phyloP scores from a whole-genome alignment of 2,329 filamentous ascomycete species.

The Sporothrix sp. region DNA sequence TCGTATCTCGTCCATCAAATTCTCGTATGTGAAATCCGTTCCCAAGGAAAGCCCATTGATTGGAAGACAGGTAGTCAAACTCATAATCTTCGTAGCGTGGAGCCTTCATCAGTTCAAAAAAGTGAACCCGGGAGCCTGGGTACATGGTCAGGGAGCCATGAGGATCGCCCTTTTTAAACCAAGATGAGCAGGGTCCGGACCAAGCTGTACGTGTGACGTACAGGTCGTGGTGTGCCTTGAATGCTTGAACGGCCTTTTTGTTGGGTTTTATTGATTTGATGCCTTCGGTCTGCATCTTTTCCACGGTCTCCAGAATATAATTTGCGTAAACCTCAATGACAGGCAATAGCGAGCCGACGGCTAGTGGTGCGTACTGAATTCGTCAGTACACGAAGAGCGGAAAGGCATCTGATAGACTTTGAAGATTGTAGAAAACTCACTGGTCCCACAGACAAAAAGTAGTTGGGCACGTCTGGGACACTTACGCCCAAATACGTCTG shows the following conservation, averaged over 20 bases:
- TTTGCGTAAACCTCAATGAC: conserved; percentile 3
- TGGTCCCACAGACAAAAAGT: conserved; percentile 5
- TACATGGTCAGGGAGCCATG: conserved; percentile 15
- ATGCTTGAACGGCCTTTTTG: conserved; percentile 3
- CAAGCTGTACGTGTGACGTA: conserved; percentile 25
- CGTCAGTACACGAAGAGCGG: background rate
- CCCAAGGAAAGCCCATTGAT: conserved; percentile 24
- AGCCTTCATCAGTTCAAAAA: background rate
- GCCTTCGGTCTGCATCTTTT: background rate
- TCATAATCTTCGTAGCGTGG: conserved; percentile 3
- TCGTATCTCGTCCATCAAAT: conserved; percentile 21
- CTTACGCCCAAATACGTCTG: conserved; percentile 21
- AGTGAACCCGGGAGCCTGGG: conserved; percentile 1
- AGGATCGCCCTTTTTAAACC: conserved; percentile 20
- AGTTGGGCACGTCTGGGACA: conserved; percentile 24
- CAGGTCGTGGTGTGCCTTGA: conserved; percentile 21
- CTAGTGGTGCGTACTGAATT: background rate
- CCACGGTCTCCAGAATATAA: background rate
- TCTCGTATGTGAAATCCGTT: background rate
- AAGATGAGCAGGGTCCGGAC: conserved; percentile 20
- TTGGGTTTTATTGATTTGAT: background rate
- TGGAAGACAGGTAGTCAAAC: conserved; percentile 15
- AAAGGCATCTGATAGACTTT: background rate
- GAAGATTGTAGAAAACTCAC: background rate
- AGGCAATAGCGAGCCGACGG: conserved; percentile 1